A percentile compares a stretch with the other conserved stretches of the same genome.
Conservation (phyloP, 192 early-diverging fungal genomes). For the Podochytrium sp. region DNA sequence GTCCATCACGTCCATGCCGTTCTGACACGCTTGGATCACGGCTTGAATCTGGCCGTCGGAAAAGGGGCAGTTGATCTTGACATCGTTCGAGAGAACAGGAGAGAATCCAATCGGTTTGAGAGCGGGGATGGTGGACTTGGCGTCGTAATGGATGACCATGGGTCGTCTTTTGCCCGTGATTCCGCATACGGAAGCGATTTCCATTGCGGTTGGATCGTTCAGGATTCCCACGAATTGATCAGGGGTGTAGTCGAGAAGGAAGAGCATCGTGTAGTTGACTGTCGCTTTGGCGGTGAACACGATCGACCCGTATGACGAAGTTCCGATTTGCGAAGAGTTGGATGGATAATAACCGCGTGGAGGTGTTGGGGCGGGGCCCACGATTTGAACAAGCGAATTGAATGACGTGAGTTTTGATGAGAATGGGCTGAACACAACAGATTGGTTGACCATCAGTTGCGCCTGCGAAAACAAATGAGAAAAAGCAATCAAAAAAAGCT, state of each 20-base stretch:
- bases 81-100: background rate
- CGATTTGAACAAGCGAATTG: background rate
- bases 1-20: background rate
- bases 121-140: background rate
- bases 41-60: background rate
- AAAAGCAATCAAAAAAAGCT: background rate
- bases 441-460: background rate
- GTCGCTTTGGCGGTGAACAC: conserved; percentile 18
- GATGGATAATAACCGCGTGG: background rate
- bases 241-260: conserved; percentile 28
- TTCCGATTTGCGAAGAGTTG: conserved; percentile 18
- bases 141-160: background rate
- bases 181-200: conserved; percentile 31
- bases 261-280: conserved; percentile 30
- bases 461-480: background rate
- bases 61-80: background rate
- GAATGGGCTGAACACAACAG: background rate
- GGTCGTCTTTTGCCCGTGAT: conserved; percentile 10
- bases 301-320: background rate
- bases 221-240: conserved; percentile 13
- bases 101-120: background rate
- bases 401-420: background rate
- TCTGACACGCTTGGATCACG: background rate
- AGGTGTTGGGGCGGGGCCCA: background rate
- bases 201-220: conserved; percentile 27